A percentile compares a stretch with the other conserved stretches of the same genome.
phyloP scores from a whole-genome alignment of 73 alveolate species.

The Vitrella brassicaformis region DNA sequence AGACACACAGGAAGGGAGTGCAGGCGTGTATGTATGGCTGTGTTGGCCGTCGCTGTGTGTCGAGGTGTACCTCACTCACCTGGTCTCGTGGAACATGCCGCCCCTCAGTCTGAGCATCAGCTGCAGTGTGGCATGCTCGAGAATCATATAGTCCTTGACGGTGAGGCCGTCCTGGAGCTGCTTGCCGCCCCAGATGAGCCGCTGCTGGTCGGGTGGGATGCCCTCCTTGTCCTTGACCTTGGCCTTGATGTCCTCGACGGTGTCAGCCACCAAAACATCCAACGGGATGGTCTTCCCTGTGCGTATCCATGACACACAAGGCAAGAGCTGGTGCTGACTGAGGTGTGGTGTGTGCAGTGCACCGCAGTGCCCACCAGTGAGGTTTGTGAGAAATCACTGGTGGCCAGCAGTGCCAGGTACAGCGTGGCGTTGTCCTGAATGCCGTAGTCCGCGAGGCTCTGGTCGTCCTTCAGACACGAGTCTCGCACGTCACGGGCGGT shows the following conservation, averaged over 20 bases:
- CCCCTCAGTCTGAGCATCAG: background rate
- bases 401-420: no score
- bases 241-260: conserved; percentile 1
- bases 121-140: conserved; percentile 10
- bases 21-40: no score
- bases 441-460: conserved; percentile 14
- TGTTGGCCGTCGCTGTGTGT: no score
- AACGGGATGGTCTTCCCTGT: background rate
- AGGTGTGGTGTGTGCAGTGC: no score
- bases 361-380: no score
- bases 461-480: background rate
- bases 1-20: no score
- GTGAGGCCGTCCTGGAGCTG: conserved; percentile 5
- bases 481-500: conserved; percentile 14
- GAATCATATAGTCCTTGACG: conserved; percentile 11
- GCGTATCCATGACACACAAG: no score
- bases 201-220: conserved; percentile 12
- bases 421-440: no score
- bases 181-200: conserved; percentile 12
- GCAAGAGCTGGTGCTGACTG: no score
- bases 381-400: no score
- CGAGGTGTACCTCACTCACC: no score
- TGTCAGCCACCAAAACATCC: background rate
- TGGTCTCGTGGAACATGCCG: no score
- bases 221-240: conserved; percentile 18